Conservation (phyloP, 257 asterid genomes). For the Cordia subcordata region DNA sequence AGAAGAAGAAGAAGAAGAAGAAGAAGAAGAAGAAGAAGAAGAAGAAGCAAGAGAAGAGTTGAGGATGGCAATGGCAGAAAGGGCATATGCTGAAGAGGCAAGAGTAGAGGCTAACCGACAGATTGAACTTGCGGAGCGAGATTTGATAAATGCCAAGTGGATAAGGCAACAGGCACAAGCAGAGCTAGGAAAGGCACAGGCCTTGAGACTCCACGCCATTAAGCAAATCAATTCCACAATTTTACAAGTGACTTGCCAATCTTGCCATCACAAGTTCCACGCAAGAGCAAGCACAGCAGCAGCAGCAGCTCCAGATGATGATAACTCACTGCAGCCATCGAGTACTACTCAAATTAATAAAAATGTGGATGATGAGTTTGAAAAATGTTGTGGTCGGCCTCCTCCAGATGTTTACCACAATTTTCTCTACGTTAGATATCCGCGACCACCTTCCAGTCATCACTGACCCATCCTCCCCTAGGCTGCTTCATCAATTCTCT, state of each 20-base stretch:
- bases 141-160: constrained; percentile 65
- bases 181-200: constrained; percentile 58
- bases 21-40: not conserved
- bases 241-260: constrained; percentile 53
- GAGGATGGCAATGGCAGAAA: constrained; percentile 55
- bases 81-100: constrained; percentile 66
- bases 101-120: constrained; percentile 60
- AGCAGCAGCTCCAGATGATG: constrained; percentile 14
- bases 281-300: constrained; percentile 11
- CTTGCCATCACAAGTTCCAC: constrained; percentile 59
- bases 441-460: not conserved
- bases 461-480: constrained; percentile 1
- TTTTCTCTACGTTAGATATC: constrained; percentile 20
- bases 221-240: constrained; percentile 50
- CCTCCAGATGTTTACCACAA: constrained; percentile 18
- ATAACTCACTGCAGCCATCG: constrained; percentile 20
- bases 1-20: too few species aligned
- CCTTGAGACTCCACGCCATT: constrained; percentile 51
- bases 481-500: too few species aligned
- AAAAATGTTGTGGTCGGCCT: constrained; percentile 21
- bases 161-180: constrained; percentile 69
- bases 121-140: constrained; percentile 69
- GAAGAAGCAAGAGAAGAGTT: constrained; percentile 42
- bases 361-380: too few species aligned
- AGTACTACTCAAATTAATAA: too few species aligned